These are phyloP conservation scores for Diaporthe sp. DNA, from an alignment of 2,329 filamentous ascomycete species.

Conservation along the genomic window DNA sequence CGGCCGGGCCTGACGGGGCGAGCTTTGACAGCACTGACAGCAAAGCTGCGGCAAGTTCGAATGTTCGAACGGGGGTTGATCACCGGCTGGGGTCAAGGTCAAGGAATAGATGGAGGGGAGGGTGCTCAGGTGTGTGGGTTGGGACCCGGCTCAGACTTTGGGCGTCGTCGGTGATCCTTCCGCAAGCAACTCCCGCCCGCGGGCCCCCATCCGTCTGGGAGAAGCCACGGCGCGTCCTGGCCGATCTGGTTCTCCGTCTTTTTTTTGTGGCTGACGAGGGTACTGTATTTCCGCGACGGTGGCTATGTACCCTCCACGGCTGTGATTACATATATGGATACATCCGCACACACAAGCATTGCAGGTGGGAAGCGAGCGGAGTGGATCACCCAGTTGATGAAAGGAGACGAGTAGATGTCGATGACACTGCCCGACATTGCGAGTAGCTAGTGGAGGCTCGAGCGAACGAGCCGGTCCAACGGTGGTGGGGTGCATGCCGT, in stretches of 20 bases:
- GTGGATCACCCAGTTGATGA: constrained; percentile 8
- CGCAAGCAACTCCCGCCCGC: not conserved
- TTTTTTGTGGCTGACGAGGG: not conserved
- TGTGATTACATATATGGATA: not conserved
- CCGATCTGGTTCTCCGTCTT: not conserved
- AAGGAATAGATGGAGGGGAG: constrained; percentile 1
- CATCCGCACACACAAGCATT: not conserved
- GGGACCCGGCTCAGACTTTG: constrained; percentile 11
- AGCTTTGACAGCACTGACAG: constrained; percentile 30
- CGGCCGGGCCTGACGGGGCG: constrained; percentile 1
- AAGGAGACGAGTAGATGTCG: constrained; percentile 15
- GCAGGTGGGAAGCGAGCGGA: not conserved
- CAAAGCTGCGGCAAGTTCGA: constrained; percentile 19
- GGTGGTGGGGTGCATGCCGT: constrained; percentile 22
- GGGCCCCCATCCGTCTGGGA: not conserved
- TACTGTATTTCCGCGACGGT: not conserved
- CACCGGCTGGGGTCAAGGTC: constrained; percentile 24
- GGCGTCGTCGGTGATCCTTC: constrained; percentile 7
- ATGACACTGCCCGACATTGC: constrained; percentile 10
- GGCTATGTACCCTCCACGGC: not conserved
- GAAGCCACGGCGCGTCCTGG: not conserved
- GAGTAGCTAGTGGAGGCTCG: constrained; percentile 23
- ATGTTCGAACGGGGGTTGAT: constrained; percentile 18
- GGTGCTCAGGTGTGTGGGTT: not conserved
- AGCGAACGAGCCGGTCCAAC: constrained; percentile 22